Conservation (phyloP, 495 filamentous ascomycete species). For the Penicillium mononematosum region DNA sequence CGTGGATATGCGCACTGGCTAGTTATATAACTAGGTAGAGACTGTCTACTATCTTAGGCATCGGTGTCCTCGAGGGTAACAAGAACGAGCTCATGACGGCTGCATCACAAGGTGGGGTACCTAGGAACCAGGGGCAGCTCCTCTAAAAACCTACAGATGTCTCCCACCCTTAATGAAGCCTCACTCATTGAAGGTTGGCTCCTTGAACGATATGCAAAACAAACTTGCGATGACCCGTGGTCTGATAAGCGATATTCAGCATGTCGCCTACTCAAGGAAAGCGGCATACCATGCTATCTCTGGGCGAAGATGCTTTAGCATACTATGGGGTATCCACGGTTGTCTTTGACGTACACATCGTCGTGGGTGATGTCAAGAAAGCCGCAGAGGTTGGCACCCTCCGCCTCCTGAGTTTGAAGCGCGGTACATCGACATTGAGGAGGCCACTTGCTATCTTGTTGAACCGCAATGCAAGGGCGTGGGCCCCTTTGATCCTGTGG, state of each 20-base stretch:
- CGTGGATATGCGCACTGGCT: no score
- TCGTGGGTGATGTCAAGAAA: background rate
- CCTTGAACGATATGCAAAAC: background rate
- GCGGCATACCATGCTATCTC: background rate
- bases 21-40: no score
- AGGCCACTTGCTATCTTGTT: background rate
- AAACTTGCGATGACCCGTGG: background rate
- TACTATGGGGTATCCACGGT: background rate
- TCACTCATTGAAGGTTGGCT: background rate
- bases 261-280: background rate
- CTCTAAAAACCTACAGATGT: background rate
- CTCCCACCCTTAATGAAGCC: background rate
- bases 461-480: background rate
- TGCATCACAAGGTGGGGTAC: no score
- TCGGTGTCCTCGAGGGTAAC: no score
- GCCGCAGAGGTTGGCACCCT: background rate
- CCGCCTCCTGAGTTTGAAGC: background rate
- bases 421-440: background rate
- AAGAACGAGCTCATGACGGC: no score
- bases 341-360: background rate
- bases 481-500: background rate
- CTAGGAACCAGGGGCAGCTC: background rate
- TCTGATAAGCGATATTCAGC: background rate
- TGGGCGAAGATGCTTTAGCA: background rate
- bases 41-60: no score